Evolutionary conservation across 2,329 filamentous ascomycete species (phyloP).

Genomic region (Colletotrichum tanaceti): DNA sequence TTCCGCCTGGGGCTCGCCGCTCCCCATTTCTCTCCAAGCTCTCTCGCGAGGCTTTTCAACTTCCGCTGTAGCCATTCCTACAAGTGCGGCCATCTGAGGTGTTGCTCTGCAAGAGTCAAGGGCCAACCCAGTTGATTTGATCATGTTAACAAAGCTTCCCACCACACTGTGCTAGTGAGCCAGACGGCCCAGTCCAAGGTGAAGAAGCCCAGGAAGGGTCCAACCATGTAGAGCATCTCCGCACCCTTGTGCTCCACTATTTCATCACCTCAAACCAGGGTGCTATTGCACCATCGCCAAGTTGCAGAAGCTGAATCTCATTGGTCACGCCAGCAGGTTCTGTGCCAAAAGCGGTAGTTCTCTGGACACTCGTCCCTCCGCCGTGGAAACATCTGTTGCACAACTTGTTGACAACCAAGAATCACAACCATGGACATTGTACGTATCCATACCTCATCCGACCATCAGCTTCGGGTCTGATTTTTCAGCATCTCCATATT

Average conservation of each 20-base stretch:
- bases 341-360: constrained; percentile 30
- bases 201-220: constrained; percentile 11
- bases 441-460: constrained; percentile 2
- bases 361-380: constrained; percentile 24
- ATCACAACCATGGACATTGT: not conserved
- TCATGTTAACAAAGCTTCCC: constrained; percentile 22
- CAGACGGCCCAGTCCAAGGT: constrained; percentile 1
- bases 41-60: not conserved
- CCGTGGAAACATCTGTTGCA: constrained; percentile 25
- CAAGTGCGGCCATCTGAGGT: constrained; percentile 4
- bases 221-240: constrained; percentile 36
- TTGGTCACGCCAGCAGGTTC: constrained; percentile 21
- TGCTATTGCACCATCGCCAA: constrained; percentile 41
- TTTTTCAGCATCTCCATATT: constrained; percentile 38
- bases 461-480: constrained; percentile 29
- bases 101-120: constrained; percentile 15
- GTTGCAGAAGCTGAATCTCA: constrained; percentile 39
- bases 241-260: constrained; percentile 24
- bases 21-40: constrained; percentile 18
- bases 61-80: constrained; percentile 13
- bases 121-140: constrained; percentile 14
- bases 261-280: constrained; percentile 40
- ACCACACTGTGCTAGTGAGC: constrained; percentile 12
- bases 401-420: no score
- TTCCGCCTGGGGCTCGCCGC: constrained; percentile 8